Percentiles rank a stretch among this genome's conserved stretches.
phyloP scores from a whole-genome alignment of 2,329 filamentous ascomycete genomes.

The Calonectria pseudoturangicola region DNA sequence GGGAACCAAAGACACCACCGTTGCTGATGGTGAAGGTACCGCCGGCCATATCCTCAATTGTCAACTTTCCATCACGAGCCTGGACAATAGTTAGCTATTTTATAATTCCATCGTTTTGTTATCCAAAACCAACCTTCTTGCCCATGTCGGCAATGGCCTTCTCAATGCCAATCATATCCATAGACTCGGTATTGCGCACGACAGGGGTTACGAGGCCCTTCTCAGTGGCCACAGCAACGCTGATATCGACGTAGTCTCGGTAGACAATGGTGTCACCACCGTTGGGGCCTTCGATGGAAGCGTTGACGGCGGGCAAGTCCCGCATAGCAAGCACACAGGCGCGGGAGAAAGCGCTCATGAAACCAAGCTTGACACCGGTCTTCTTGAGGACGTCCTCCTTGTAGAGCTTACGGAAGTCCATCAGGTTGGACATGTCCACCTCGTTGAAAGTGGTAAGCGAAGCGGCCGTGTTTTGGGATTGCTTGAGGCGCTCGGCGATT shows the following conservation, averaged over 20 bases:
- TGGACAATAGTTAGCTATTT: constrained; percentile 36
- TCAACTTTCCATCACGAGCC: constrained; percentile 96
- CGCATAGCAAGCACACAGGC: constrained; percentile 94
- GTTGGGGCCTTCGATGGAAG: constrained; percentile 95
- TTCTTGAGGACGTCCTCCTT: constrained; percentile 98
- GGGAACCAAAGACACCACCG: constrained; percentile 95
- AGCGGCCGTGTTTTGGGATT: constrained; percentile 98
- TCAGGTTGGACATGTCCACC: constrained; percentile 98
- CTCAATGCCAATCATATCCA: constrained; percentile 94
- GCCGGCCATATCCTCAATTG: constrained; percentile 99
- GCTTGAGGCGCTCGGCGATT: constrained; percentile 98
- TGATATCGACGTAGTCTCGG: constrained; percentile 98
- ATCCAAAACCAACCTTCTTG: constrained; percentile 82
- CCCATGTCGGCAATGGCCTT: constrained; percentile 93
- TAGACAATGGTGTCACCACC: constrained; percentile 99
- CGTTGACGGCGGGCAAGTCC: constrained; percentile 95
- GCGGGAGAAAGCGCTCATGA: constrained; percentile 98
- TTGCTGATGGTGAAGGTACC: constrained; percentile 99
- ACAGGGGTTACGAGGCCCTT: constrained; percentile 98
- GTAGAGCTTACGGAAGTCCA: constrained; percentile 98
- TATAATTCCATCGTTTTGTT: not conserved
- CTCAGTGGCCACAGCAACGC: constrained; percentile 96
- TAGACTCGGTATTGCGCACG: constrained; percentile 91
- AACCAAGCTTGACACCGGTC: constrained; percentile 98
- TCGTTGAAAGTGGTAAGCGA: constrained; percentile 99